Percentiles rank a stretch among this genome's conserved stretches.
phyloP scores from a whole-genome alignment of 1,139 yeast species.

The Kodamaea arcana region DNA sequence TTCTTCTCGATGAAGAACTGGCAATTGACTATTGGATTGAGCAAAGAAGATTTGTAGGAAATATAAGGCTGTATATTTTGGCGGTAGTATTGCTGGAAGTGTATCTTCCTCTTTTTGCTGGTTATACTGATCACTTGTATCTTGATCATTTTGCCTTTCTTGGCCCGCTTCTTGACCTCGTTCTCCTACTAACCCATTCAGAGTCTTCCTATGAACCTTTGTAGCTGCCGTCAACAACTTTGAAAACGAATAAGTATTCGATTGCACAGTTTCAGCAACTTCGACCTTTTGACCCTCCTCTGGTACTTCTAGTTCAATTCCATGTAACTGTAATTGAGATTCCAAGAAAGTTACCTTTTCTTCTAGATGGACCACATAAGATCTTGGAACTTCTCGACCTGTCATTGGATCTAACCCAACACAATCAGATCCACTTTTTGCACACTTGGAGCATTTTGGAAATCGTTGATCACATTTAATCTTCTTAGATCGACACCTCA shows the following conservation, averaged over 20 bases:
- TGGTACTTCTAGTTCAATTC: background rate
- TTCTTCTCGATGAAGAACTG: constrained; percentile 75
- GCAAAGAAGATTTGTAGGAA: constrained; percentile 68
- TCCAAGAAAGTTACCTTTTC: constrained; percentile 58
- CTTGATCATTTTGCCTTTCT: constrained; percentile 3
- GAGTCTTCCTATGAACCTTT: background rate
- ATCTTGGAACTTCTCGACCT: constrained; percentile 80
- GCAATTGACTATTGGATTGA: constrained; percentile 78
- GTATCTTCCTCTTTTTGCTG: no score
- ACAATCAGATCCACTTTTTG: constrained; percentile 65
- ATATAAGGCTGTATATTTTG: constrained; percentile 65
- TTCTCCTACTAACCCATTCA: background rate
- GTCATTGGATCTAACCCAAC: constrained; percentile 85
- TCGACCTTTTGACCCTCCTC: background rate
- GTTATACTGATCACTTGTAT: background rate
- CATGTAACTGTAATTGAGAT: constrained; percentile 26
- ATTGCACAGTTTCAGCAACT: background rate
- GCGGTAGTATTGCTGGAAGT: constrained; percentile 59
- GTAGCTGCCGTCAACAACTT: constrained; percentile 2
- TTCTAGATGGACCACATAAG: constrained; percentile 73
- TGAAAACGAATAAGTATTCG: background rate
- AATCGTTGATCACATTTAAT: constrained; percentile 80
- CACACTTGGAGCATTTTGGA: constrained; percentile 74
- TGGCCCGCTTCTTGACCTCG: constrained; percentile 1
- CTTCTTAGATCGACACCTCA: constrained; percentile 74